These are phyloP conservation scores for Starmera stellimalicola DNA, from an alignment of 1,139 yeast genomes.

Conservation along the genomic window DNA sequence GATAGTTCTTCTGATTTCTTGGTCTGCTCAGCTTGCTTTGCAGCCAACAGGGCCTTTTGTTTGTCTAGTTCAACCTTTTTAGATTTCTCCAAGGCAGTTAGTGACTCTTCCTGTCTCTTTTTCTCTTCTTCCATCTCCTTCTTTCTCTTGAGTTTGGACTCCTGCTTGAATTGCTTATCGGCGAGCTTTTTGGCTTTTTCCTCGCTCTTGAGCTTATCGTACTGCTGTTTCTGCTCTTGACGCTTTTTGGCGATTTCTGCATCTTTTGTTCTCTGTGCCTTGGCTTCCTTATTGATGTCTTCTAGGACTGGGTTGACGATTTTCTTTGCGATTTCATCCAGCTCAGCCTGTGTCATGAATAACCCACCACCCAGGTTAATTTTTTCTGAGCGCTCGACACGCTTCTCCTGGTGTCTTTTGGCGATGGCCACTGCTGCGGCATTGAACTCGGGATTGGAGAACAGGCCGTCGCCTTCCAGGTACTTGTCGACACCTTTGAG, in stretches of 20 bases:
- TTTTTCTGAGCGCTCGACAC: conserved; percentile 33
- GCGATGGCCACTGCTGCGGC: conserved; percentile 55
- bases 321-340: conserved; percentile 72
- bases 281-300: conserved; percentile 66
- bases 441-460: conserved; percentile 28
- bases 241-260: conserved; percentile 30
- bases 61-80: conserved; percentile 18
- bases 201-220: conserved; percentile 17
- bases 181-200: conserved; percentile 16
- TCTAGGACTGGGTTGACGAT: conserved; percentile 79
- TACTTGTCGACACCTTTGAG: conserved; percentile 32
- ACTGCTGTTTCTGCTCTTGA: conserved; percentile 12
- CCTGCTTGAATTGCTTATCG: conserved; percentile 25
- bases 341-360: conserved; percentile 64
- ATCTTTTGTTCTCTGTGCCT: conserved; percentile 62
- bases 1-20: conserved; percentile 16
- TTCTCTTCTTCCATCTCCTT: conserved; percentile 20
- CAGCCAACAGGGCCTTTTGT: conserved; percentile 13
- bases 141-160: conserved; percentile 24
- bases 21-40: conserved; percentile 18
- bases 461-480: conserved; percentile 25
- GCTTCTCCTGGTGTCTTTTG: conserved; percentile 33
- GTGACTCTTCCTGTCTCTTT: conserved; percentile 13
- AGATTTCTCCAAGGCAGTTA: conserved; percentile 15
- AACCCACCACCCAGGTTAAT: conserved; percentile 87